A percentile compares a stretch with the other conserved stretches of the same genome.
phyloP scores from a whole-genome alignment of 2,329 filamentous ascomycete species.

The Pyrenophora graminea region DNA sequence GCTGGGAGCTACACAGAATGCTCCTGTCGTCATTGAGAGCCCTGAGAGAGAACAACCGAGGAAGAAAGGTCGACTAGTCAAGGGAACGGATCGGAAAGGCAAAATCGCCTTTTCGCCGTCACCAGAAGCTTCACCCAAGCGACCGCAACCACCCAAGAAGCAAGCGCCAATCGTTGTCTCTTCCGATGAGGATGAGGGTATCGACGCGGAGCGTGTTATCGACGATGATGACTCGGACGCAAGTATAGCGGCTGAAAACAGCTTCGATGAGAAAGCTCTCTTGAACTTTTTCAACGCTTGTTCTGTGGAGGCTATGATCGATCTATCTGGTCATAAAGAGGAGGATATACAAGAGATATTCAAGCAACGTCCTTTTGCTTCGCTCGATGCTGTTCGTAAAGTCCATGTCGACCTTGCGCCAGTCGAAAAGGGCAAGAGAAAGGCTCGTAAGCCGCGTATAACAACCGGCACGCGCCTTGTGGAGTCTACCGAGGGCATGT shows the following conservation, averaged over 20 bases:
- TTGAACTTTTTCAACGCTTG: conserved; percentile 84
- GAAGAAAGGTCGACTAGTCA: conserved; percentile 52
- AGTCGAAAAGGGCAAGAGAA: conserved; percentile 40
- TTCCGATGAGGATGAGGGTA: conserved; percentile 41
- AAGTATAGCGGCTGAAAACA: conserved; percentile 37
- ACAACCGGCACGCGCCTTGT: conserved; percentile 69
- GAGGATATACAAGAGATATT: conserved; percentile 71
- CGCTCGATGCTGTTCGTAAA: conserved; percentile 66
- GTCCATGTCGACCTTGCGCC: conserved; percentile 55
- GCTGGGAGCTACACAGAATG: conserved; percentile 22
- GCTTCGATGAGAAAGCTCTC: conserved; percentile 59
- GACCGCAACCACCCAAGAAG: conserved; percentile 24
- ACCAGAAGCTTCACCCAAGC: conserved; percentile 19
- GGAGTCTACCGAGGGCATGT: conserved; percentile 72
- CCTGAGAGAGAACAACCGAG: conserved; percentile 27
- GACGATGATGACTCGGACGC: conserved; percentile 52
- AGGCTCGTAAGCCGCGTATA: conserved; percentile 47
- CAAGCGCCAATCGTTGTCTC: conserved; percentile 22
- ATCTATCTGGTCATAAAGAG: conserved; percentile 76
- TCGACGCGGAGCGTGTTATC: conserved; percentile 40
- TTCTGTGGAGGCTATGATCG: conserved; percentile 73
- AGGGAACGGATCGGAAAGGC: conserved; percentile 49
- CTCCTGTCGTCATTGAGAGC: conserved; percentile 19
- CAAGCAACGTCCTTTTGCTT: conserved; percentile 72
- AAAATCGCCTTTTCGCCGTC: conserved; percentile 38